A percentile compares a stretch with the other conserved stretches of the same genome.
phyloP scores from a whole-genome alignment of 805 yeast genomes.

The Saccharomycopsis schoenii region DNA sequence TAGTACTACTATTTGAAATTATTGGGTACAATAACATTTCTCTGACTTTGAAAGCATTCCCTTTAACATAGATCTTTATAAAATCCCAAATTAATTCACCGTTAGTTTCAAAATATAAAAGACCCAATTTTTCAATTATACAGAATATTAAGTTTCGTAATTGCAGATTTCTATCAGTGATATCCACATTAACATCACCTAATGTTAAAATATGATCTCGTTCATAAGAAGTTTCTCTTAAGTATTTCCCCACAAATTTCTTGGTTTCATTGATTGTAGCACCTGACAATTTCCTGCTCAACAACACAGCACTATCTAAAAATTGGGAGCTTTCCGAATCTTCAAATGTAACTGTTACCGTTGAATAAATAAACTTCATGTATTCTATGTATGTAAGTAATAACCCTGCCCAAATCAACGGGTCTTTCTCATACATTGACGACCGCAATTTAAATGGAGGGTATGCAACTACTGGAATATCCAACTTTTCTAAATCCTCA shows the following conservation, averaged over 20 bases:
- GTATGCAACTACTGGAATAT: slow-evolving; percentile 49
- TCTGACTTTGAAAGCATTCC: slow-evolving; percentile 36
- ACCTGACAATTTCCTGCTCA: slow-evolving; percentile 33
- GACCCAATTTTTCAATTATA: slow-evolving; percentile 41
- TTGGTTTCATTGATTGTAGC: slow-evolving; percentile 49
- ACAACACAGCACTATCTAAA: slow-evolving; percentile 22
- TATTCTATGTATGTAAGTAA: slow-evolving; percentile 52
- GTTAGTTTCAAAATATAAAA: slow-evolving; percentile 44
- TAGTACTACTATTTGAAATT: slow-evolving; percentile 20
- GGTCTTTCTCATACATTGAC: slow-evolving; percentile 72
- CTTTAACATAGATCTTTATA: slow-evolving; percentile 40
- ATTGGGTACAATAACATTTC: slow-evolving; percentile 29
- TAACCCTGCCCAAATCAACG: slow-evolving; percentile 72
- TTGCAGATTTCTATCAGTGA: slow-evolving; percentile 38
- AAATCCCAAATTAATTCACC: slow-evolving; percentile 62
- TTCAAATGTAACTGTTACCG: not conserved
- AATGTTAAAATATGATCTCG: slow-evolving; percentile 51
- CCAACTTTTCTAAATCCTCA: slow-evolving; percentile 10
- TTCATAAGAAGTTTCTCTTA: slow-evolving; percentile 55
- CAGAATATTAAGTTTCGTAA: slow-evolving; percentile 42
- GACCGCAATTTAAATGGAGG: slow-evolving; percentile 72
- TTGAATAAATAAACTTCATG: slow-evolving; percentile 32
- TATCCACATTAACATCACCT: slow-evolving; percentile 67
- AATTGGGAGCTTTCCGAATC: slow-evolving; percentile 17
- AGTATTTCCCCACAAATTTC: slow-evolving; percentile 44